Percentiles rank a stretch among this genome's conserved stretches.
phyloP scores from a whole-genome alignment of 345 rosid species.

The Leavenworthia alabamica region DNA sequence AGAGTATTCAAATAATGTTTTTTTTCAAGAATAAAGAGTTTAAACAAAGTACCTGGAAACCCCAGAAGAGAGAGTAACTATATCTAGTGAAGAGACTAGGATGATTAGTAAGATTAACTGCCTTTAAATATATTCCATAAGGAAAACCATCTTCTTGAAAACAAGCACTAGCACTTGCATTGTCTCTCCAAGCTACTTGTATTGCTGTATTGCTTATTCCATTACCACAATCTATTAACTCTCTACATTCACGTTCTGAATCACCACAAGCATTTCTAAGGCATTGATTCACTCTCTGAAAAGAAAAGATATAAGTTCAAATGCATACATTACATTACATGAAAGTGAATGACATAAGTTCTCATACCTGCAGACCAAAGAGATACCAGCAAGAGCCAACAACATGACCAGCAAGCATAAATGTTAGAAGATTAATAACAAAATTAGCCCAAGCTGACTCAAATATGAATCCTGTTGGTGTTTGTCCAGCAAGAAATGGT shows the following conservation, averaged over 20 bases:
- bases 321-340: too few relatives aligned
- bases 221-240: constrained; percentile 53
- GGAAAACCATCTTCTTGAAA: constrained; percentile 32
- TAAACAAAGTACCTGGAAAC: constrained; percentile 62
- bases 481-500: constrained; percentile 68
- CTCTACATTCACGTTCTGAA: constrained; percentile 23
- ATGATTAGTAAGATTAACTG: constrained; percentile 50
- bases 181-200: constrained; percentile 29
- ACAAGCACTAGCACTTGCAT: constrained; percentile 40
- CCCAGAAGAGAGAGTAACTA: constrained; percentile 75
- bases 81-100: constrained; percentile 45
- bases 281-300: constrained; percentile 85
- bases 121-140: constrained; percentile 51
- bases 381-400: constrained; percentile 90
- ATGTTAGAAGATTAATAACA: constrained; percentile 69
- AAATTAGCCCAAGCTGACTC: constrained; percentile 88
- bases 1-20: too few relatives aligned
- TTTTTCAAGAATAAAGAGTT: too few relatives aligned
- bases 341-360: too few relatives aligned
- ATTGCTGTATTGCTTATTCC: neutral
- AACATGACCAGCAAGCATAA: constrained; percentile 59
- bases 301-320: too few relatives aligned
- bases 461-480: constrained; percentile 67
- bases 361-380: constrained; percentile 73
- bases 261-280: constrained; percentile 46